Evolutionary conservation across 1,284 basidiomycete genomes (phyloP).

Genomic region (Amylostereum areolatum): DNA sequence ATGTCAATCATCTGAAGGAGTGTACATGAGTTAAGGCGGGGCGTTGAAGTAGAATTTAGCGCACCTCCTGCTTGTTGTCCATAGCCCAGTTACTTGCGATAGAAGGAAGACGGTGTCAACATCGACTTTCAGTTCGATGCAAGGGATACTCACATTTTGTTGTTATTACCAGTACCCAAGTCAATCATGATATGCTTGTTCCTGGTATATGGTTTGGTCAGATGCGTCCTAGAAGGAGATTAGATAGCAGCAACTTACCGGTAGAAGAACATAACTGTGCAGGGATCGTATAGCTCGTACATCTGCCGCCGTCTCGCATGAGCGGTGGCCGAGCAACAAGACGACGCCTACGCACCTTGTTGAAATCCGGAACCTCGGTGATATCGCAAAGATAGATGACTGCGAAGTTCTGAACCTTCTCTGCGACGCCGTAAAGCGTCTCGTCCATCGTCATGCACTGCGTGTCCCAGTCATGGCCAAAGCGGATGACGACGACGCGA

Average conservation of each 20-base stretch:
- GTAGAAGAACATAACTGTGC: constrained; percentile 98
- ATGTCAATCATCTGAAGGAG: constrained; percentile 85
- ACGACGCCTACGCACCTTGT: constrained; percentile 66
- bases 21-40: background rate
- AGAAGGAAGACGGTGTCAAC: constrained; percentile 1
- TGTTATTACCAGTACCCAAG: constrained; percentile 98
- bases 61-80: constrained; percentile 93
- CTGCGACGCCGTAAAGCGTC: constrained; percentile 87
- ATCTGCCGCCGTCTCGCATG: constrained; percentile 45
- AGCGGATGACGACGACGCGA: constrained; percentile 90
- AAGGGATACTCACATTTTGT: constrained; percentile 79
- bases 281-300: constrained; percentile 93
- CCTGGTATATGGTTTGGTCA: constrained; percentile 34
- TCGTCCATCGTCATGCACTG: constrained; percentile 99
- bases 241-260: constrained; percentile 45
- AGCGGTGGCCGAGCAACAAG: constrained; percentile 5
- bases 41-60: constrained; percentile 17
- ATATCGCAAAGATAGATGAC: constrained; percentile 96
- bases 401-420: constrained; percentile 98
- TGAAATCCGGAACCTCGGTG: constrained; percentile 97
- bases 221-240: background rate
- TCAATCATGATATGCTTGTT: constrained; percentile 99
- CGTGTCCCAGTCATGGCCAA: constrained; percentile 92
- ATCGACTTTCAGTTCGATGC: background rate
- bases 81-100: constrained; percentile 87